Conservation (phyloP, 352 stramenopile species). For the Phytophthora tubulina region DNA sequence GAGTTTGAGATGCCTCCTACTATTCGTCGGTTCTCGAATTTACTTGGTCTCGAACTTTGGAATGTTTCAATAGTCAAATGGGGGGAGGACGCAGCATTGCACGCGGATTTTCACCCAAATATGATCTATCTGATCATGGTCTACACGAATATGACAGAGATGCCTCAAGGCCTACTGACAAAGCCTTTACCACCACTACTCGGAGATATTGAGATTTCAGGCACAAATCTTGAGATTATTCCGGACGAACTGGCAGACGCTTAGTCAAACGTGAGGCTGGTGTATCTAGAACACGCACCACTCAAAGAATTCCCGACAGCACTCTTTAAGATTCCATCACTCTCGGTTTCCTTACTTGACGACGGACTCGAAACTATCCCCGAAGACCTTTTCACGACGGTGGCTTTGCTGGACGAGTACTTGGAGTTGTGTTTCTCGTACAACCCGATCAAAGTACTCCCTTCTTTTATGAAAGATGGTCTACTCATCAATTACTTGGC, state of each 20-base stretch:
- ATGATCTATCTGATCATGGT: slow-evolving; percentile 57
- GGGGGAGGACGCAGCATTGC: slow-evolving; percentile 46
- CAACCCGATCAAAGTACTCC: slow-evolving; percentile 44
- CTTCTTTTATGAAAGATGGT: slow-evolving; percentile 20
- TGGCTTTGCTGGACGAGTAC: slow-evolving; percentile 29
- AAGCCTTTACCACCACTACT: slow-evolving; percentile 43
- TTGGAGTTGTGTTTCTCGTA: slow-evolving; percentile 40
- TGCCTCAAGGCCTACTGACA: slow-evolving; percentile 49
- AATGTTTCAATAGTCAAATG: slow-evolving; percentile 62
- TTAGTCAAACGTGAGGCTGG: slow-evolving; percentile 38
- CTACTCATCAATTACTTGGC: slow-evolving; percentile 44
- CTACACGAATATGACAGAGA: slow-evolving; percentile 56
- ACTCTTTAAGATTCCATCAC: slow-evolving; percentile 32
- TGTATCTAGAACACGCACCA: slow-evolving; percentile 48
- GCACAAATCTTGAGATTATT: slow-evolving; percentile 46
- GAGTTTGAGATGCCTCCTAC: slow-evolving; percentile 46
- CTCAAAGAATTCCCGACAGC: slow-evolving; percentile 44
- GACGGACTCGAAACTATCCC: slow-evolving; percentile 36
- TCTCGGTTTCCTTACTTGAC: slow-evolving; percentile 40
- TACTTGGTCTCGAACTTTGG: slow-evolving; percentile 64
- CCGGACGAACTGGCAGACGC: slow-evolving; percentile 37
- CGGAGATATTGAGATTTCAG: slow-evolving; percentile 58
- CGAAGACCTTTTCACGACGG: slow-evolving; percentile 34
- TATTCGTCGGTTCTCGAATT: slow-evolving; percentile 49
- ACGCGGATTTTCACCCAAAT: slow-evolving; percentile 35